Conservation (phyloP, 1,139 yeast species). For the Hanseniaspora sp. region DNA sequence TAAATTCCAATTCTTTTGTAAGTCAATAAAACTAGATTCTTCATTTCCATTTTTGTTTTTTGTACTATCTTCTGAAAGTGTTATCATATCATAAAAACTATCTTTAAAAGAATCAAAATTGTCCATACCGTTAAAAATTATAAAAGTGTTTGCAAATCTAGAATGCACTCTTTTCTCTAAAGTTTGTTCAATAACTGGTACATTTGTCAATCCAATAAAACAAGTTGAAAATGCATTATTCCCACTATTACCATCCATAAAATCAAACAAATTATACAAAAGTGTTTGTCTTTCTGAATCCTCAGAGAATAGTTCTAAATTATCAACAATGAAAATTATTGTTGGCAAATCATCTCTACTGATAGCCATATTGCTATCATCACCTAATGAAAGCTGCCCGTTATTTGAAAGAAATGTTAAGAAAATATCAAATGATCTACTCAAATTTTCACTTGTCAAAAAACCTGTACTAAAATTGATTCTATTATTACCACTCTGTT, state of each 20-base stretch:
- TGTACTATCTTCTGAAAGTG: slow-evolving; percentile 18
- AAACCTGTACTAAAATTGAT: slow-evolving; percentile 4
- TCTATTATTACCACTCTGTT: not conserved
- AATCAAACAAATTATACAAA: slow-evolving; percentile 75
- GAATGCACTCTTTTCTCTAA: slow-evolving; percentile 86
- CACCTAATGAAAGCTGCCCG: slow-evolving; percentile 19
- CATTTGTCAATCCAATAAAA: slow-evolving; percentile 69
- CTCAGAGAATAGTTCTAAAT: slow-evolving; percentile 62
- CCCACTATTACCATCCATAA: slow-evolving; percentile 46
- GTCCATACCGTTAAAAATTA: slow-evolving; percentile 45
- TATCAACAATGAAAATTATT: slow-evolving; percentile 70
- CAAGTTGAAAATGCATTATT: slow-evolving; percentile 59
- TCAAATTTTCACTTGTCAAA: slow-evolving; percentile 4
- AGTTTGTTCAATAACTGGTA: slow-evolving; percentile 63
- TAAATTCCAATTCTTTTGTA: slow-evolving; percentile 32
- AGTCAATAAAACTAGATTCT: slow-evolving; percentile 35
- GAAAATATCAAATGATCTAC: slow-evolving; percentile 10
- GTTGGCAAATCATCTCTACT: slow-evolving; percentile 35
- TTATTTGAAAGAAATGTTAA: slow-evolving; percentile 8
- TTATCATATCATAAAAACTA: slow-evolving; percentile 30
- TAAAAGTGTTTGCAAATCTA: slow-evolving; percentile 71
- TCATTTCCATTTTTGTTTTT: slow-evolving; percentile 28
- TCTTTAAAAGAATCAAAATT: slow-evolving; percentile 36
- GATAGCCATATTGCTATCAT: slow-evolving; percentile 20
- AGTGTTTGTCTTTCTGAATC: slow-evolving; percentile 65